These are phyloP conservation scores for Solanum paucissectum DNA, from an alignment of 257 asterid genomes.

Conservation along the genomic window DNA sequence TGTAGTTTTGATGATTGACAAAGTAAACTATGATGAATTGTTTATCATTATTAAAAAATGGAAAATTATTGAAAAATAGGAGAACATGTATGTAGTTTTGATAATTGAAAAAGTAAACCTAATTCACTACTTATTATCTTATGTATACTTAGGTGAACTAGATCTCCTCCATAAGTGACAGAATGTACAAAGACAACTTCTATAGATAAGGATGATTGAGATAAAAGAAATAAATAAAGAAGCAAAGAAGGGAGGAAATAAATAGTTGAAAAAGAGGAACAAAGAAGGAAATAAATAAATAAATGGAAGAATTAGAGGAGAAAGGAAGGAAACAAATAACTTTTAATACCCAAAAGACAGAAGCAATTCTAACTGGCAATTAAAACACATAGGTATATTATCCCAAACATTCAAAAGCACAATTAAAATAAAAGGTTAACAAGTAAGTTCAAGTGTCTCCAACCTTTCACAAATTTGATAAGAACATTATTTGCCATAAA, in stretches of 20 bases:
- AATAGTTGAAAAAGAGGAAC: not conserved
- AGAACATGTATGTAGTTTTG: not conserved
- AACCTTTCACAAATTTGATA: not conserved
- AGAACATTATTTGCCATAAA: not conserved
- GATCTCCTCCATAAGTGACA: too few species aligned
- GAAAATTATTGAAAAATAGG: too few species aligned
- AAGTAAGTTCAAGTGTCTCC: not conserved
- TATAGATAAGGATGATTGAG: too few species aligned
- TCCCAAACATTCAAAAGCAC: not conserved
- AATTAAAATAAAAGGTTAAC: not conserved
- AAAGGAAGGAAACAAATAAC: not conserved
- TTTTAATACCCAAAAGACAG: not conserved
- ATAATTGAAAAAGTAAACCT: not conserved
- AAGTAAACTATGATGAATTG: too few species aligned
- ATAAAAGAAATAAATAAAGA: too few species aligned
- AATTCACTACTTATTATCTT: not conserved
- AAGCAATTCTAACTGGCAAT: not conserved
- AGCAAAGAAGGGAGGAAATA: too few species aligned
- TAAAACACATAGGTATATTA: not conserved
- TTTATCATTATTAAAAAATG: too few species aligned
- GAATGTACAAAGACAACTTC: too few species aligned
- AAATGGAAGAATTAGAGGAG: not conserved
- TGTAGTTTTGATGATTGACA: too few species aligned
- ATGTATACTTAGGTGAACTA: not conserved
- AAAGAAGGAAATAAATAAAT: too few species aligned